phyloP scores from a whole-genome alignment of 768 basidiomycete genomes.

The Podaxis sp. region DNA sequence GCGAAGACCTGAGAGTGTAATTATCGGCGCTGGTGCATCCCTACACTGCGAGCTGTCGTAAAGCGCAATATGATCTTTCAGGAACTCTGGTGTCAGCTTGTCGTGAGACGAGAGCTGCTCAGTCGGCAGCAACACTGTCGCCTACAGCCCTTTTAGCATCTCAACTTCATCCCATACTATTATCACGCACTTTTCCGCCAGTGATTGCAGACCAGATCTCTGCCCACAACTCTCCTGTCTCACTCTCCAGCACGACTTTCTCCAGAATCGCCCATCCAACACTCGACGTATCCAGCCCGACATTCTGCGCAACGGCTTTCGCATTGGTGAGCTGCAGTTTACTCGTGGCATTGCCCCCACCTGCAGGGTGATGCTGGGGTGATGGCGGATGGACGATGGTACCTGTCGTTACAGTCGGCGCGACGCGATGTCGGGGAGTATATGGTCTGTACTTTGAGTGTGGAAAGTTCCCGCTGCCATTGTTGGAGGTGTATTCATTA shows the following conservation, averaged over 20 bases:
- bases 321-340: constrained; percentile 71
- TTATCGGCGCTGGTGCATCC: constrained; percentile 36
- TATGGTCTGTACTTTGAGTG: constrained; percentile 67
- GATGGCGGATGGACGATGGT: constrained; percentile 44
- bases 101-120: constrained; percentile 50
- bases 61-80: constrained; percentile 80
- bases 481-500: constrained; percentile 10
- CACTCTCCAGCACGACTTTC: constrained; percentile 47
- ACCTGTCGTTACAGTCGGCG: constrained; percentile 42
- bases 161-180: constrained; percentile 17
- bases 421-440: constrained; percentile 62
- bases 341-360: constrained; percentile 51
- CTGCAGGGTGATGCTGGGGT: constrained; percentile 33
- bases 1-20: constrained; percentile 82
- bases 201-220: constrained; percentile 64
- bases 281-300: constrained; percentile 54
- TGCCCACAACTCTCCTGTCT: constrained; percentile 60
- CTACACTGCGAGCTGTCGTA: constrained; percentile 47
- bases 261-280: constrained; percentile 80
- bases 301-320: constrained; percentile 64
- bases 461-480: neutral
- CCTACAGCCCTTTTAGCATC: constrained; percentile 37
- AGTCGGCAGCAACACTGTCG: constrained; percentile 74
- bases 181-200: constrained; percentile 53
- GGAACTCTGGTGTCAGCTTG: constrained; percentile 64